Conservation (phyloP, 1,284 basidiomycete species). For the Phlebopus sp. region DNA sequence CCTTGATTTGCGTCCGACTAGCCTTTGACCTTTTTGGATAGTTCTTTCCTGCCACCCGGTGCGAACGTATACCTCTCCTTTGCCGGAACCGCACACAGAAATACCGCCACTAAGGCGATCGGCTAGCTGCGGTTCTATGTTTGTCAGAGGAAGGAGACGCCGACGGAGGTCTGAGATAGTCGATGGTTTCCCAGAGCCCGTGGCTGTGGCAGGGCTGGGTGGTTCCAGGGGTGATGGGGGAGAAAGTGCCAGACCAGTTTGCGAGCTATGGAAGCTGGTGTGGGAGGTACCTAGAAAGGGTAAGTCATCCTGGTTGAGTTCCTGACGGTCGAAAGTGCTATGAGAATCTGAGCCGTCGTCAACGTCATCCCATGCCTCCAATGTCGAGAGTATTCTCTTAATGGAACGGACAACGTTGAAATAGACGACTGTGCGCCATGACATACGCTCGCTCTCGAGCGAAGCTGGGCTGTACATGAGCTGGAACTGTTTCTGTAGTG, state of each 20-base stretch:
- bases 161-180: constrained; percentile 49
- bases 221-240: constrained; percentile 13
- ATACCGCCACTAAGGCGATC: constrained; percentile 71
- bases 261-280: constrained; percentile 10
- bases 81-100: constrained; percentile 65
- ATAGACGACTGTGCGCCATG: constrained; percentile 81
- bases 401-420: constrained; percentile 78
- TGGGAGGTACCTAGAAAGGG: constrained; percentile 18
- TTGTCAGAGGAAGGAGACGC: constrained; percentile 57
- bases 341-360: constrained; percentile 50
- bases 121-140: constrained; percentile 60
- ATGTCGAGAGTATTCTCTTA: constrained; percentile 66
- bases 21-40: constrained; percentile 44
- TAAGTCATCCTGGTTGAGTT: constrained; percentile 24
- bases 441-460: constrained; percentile 71
- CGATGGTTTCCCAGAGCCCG: constrained; percentile 33
- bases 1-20: constrained; percentile 27
- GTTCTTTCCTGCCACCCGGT: constrained; percentile 73
- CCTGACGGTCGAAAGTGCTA: constrained; percentile 32
- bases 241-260: constrained; percentile 7
- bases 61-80: constrained; percentile 71
- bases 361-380: constrained; percentile 65
- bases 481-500: constrained; percentile 82
- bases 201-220: constrained; percentile 23
- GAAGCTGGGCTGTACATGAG: constrained; percentile 78